Conservation (phyloP, 495 filamentous ascomycete species). For the Penicillium maclennaniae region DNA sequence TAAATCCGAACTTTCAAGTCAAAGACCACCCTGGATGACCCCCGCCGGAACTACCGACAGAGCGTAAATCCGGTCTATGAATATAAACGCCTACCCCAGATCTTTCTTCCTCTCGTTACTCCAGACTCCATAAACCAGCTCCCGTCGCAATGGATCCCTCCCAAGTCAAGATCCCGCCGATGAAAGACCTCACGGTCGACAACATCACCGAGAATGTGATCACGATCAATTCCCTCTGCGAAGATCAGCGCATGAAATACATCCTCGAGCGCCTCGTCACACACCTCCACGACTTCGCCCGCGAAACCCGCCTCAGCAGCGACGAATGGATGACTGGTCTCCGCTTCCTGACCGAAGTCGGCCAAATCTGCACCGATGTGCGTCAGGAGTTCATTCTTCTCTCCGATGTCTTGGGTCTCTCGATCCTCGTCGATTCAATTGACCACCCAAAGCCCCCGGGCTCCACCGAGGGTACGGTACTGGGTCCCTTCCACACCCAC, state of each 20-base stretch:
- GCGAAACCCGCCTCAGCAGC: slow-evolving; percentile 74
- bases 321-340: slow-evolving; percentile 77
- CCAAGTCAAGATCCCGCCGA: slow-evolving; percentile 49
- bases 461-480: slow-evolving; percentile 81
- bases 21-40: background rate
- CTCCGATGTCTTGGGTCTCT: slow-evolving; percentile 85
- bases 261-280: slow-evolving; percentile 69
- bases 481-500: slow-evolving; percentile 93
- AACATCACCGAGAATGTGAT: slow-evolving; percentile 80
- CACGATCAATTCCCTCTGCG: slow-evolving; percentile 67
- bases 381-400: slow-evolving; percentile 93
- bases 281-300: slow-evolving; percentile 79
- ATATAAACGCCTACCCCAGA: slow-evolving; percentile 5
- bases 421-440: slow-evolving; percentile 83
- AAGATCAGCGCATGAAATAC: slow-evolving; percentile 64
- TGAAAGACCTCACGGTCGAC: slow-evolving; percentile 73
- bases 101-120: background rate
- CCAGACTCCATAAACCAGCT: background rate
- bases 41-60: slow-evolving; percentile 8
- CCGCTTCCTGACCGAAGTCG: slow-evolving; percentile 66
- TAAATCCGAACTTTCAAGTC: background rate
- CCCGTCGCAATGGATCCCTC: slow-evolving; percentile 47
- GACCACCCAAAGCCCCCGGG: slow-evolving; percentile 79
- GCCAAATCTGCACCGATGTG: slow-evolving; percentile 68
- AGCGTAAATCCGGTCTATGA: background rate